phyloP scores from a whole-genome alignment of 768 basidiomycete species.

The Macrolepiota albuminosa region DNA sequence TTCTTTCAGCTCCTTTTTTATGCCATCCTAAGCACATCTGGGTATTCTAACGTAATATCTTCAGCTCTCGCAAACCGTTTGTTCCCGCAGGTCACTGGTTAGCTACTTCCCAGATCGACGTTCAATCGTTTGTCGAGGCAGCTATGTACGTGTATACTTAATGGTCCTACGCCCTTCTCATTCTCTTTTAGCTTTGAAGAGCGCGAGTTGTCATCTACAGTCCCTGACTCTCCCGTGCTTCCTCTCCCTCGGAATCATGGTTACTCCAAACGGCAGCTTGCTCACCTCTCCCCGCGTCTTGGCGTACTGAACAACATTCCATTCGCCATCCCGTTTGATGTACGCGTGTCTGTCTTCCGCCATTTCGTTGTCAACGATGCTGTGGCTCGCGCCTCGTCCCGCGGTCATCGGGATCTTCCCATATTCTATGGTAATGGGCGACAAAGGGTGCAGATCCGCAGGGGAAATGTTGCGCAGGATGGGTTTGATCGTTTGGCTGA shows the following conservation, averaged over 20 bases:
- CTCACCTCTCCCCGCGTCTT: conserved; percentile 77
- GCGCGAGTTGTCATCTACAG: conserved; percentile 35
- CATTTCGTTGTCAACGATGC: conserved; percentile 73
- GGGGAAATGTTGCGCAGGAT: conserved; percentile 80
- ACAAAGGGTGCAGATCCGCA: conserved; percentile 53
- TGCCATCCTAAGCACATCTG: not conserved
- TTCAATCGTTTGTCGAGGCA: conserved; percentile 74
- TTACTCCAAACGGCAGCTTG: conserved; percentile 61
- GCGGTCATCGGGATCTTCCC: not conserved
- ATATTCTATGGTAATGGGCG: conserved; percentile 7
- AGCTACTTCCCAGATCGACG: conserved; percentile 42
- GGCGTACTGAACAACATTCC: conserved; percentile 94
- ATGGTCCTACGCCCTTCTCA: not conserved
- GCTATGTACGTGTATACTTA: conserved; percentile 53
- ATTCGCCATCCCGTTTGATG: conserved; percentile 90
- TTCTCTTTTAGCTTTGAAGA: conserved; percentile 54
- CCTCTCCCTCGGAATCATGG: not conserved
- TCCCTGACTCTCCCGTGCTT: conserved; percentile 2
- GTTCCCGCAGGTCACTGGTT: conserved; percentile 85
- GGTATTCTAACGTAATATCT: not conserved
- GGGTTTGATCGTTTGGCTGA: conserved; percentile 84
- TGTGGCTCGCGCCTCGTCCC: conserved; percentile 11
- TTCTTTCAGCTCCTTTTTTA: not conserved
- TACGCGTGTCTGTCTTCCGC: conserved; percentile 86
- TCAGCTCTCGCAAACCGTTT: conserved; percentile 80